Base-by-base conservation (phyloP, 164 flowering plant species). In the Nymphaea colorata region DNA sequence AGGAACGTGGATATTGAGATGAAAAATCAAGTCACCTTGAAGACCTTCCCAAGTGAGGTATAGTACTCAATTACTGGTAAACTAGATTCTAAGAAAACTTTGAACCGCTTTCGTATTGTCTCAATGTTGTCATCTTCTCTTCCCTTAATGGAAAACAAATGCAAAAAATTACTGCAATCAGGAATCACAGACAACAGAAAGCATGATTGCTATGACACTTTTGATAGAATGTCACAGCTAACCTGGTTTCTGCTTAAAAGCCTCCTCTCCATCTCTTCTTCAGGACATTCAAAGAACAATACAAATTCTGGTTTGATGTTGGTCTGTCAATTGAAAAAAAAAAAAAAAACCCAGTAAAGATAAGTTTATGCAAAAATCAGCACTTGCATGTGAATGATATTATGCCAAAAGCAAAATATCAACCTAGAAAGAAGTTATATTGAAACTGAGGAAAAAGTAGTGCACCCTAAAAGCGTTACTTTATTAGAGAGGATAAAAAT, bases 221-320 rank as follows among this genome's bases (percentile, higher is more conserved):
- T 47, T 3, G 12, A 12, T 12, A 12, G 55, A 2, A 47, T 47
- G 55, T 47, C 12, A 7, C 7, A 12, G 45, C 70, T 64, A 71
- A 95, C 98, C 94, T 92, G 90, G 67, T 95, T 95, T 76, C 98
- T 80, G 61, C 75, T 70, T 77, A 95, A 67, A 73, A 95, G 83
- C 43, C 96, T 94, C 84, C 77, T 86, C 84, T 95, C 96, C 99
- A 95, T 91, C 80, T 95, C 97, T 69, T 88, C 87, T 74, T 90
- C 94, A 5, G 94, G 57, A 77, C 99, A 95, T 70, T 90, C 85
- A 74, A 91, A 90, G 71, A 82, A 90, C 63, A 88, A 79, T 45
- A 94, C 88, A 70, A 88, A 86, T 61, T 78, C 85, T 59, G 99
- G 98, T 64, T 68, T 81, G 44, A 92, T 91, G 70, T 84, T 77